A percentile compares a stretch with the other conserved stretches of the same genome.
These are phyloP conservation scores for Geranomyces variabilis DNA, from an alignment of 192 early-diverging fungal species.

Conservation along the genomic window DNA sequence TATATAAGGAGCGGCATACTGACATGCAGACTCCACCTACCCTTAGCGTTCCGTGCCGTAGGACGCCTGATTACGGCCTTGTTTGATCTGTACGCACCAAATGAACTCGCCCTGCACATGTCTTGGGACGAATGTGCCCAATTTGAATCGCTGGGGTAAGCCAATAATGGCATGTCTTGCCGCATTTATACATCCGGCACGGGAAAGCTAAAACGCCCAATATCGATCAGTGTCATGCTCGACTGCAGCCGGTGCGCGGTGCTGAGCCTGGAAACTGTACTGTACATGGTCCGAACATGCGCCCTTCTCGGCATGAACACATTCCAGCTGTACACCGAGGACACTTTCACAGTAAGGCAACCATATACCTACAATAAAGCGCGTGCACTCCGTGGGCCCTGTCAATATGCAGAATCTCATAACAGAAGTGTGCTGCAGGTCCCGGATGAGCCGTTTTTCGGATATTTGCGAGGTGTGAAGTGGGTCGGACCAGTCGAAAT, in stretches of 20 bases:
- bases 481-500: not conserved
- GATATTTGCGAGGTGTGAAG: constrained; percentile 29
- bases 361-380: not conserved
- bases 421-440: constrained; percentile 7
- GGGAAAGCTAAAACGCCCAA: not conserved
- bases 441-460: constrained; percentile 34
- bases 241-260: constrained; percentile 88
- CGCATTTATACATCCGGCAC: not conserved
- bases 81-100: constrained; percentile 45
- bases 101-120: constrained; percentile 41
- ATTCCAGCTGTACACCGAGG: constrained; percentile 89
- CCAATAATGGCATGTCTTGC: not conserved
- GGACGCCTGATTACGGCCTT: constrained; percentile 67
- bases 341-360: constrained; percentile 59
- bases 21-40: not conserved
- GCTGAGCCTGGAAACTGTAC: constrained; percentile 61
- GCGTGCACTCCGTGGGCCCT: not conserved
- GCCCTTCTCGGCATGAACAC: constrained; percentile 88
- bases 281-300: constrained; percentile 70
- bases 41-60: constrained; percentile 71
- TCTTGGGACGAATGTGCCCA: constrained; percentile 63
- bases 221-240: constrained; percentile 66
- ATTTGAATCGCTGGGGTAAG: constrained; percentile 70
- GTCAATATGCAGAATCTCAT: not conserved
- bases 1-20: not conserved